Base-by-base conservation (phyloP, 441 rosid species). In the Pelargonium cotyledonis region DNA sequence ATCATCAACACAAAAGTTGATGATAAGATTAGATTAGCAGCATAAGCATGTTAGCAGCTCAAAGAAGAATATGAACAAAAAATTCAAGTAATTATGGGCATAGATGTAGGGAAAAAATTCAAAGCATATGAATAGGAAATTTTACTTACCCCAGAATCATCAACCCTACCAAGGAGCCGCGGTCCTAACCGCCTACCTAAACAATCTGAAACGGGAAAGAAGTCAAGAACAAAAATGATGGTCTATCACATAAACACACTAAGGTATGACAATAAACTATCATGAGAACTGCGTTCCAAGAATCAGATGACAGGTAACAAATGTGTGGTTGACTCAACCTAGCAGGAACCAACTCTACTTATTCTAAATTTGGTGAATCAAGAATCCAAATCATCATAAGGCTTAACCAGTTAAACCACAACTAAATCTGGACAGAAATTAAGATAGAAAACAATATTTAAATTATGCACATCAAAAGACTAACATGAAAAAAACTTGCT, bases 101-200 rank as follows among this genome's bases (percentile, higher is more conserved):
- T 16, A 18, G 61, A 18, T 18, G 61, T 7, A 58, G 29, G 57
- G 38, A 46, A 46, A 61, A 70, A n/a, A 29, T 16, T 38, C 7
- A 46, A 4, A 6, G 57, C 9, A 38, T 6, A 35, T 44, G 31
- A 6, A 21, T 43, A 72, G 65, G 51, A 75, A 43, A 70, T 69
- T 66, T 57, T 53, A 63, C 75, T 86, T 87, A 92, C 99, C 92
- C 82, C 98, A 62, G 99, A 92, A 82, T 87, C 96, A 87, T 92
- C 97, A 74, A 74, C 86, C 78, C 91, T 85, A 58, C 95, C 92
- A 61, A 95, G 96, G 83, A 95, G 78, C 80, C 84, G 88, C 55
- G 99, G 99, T 83, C 99, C 98, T 72, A 88, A 81, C 75, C 96
- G 86, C 84, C 99, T 85, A 70, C 97, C 98, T 84, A 95, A 88